Evolutionary conservation across 495 filamentous ascomycete species (phyloP).

Genomic region (Penicillium malachiteum): DNA sequence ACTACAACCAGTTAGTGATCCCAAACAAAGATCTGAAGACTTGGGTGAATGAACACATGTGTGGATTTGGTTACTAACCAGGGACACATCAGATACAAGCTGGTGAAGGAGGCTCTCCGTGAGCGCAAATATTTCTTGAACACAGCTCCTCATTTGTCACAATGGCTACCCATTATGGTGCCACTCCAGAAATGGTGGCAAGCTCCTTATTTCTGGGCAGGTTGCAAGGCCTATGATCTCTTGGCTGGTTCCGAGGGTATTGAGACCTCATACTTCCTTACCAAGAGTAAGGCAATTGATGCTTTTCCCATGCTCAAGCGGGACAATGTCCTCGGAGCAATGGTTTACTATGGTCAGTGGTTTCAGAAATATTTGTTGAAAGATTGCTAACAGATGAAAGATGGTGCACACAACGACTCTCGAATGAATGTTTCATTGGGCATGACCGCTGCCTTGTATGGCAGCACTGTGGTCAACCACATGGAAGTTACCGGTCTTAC

Average conservation of each 20-base stretch:
- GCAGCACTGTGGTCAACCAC: conserved; percentile 89
- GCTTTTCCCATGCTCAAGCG: conserved; percentile 97
- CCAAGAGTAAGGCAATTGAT: conserved; percentile 90
- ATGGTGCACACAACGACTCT: conserved; percentile 97
- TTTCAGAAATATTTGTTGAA: no score
- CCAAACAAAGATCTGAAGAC: no score
- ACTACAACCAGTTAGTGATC: conserved; percentile 75
- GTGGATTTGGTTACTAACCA: conserved; percentile 12
- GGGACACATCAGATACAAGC: conserved; percentile 58
- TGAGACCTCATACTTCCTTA: conserved; percentile 95
- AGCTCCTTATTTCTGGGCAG: conserved; percentile 94
- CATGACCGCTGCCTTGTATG: conserved; percentile 94
- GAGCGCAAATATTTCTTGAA: conserved; percentile 95
- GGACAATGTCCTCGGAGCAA: conserved; percentile 78
- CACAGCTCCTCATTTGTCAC: conserved; percentile 91
- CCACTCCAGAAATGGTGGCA: conserved; percentile 97
- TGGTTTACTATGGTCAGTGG: conserved; percentile 84
- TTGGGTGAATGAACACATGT: not conserved
- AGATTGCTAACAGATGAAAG: conserved; percentile 30
- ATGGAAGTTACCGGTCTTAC: conserved; percentile 81
- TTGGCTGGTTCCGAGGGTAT: conserved; percentile 94
- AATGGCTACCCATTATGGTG: conserved; percentile 97
- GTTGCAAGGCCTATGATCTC: conserved; percentile 93
- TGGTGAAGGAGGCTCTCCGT: conserved; percentile 92
- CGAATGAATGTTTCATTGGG: conserved; percentile 97